Evolutionary conservation across 1,139 yeast genomes (phyloP).

Genomic region (Pichia sp.): DNA sequence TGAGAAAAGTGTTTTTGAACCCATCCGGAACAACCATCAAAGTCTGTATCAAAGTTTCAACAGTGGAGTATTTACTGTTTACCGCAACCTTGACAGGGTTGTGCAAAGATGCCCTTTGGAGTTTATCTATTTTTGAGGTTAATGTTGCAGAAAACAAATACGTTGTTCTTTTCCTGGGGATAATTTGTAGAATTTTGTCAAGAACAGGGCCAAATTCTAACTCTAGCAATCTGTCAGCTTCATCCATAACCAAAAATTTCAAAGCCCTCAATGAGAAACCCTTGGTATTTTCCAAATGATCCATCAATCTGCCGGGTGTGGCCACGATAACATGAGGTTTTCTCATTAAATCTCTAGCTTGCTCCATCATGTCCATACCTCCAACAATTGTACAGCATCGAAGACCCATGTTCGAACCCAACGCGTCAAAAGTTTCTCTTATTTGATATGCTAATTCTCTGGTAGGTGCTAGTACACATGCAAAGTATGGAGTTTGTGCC

Average conservation of each 20-base stretch:
- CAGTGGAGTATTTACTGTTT: slow-evolving; percentile 84
- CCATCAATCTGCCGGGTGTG: slow-evolving; percentile 94
- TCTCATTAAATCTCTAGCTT: slow-evolving; percentile 86
- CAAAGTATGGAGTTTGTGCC: slow-evolving; percentile 82
- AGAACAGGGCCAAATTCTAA: slow-evolving; percentile 96
- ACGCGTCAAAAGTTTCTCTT: slow-evolving; percentile 89
- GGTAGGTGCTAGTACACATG: slow-evolving; percentile 91
- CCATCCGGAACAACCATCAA: slow-evolving; percentile 92
- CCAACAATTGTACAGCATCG: slow-evolving; percentile 87
- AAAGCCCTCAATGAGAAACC: slow-evolving; percentile 81
- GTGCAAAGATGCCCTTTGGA: slow-evolving; percentile 85
- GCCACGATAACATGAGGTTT: slow-evolving; percentile 95
- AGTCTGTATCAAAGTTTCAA: slow-evolving; percentile 83
- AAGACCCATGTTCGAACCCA: slow-evolving; percentile 88
- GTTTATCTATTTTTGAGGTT: slow-evolving; percentile 89
- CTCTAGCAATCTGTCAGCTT: slow-evolving; percentile 92
- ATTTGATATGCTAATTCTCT: slow-evolving; percentile 96
- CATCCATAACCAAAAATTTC: slow-evolving; percentile 89
- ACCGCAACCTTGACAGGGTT: slow-evolving; percentile 93
- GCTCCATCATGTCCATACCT: slow-evolving; percentile 99
- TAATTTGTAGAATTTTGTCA: slow-evolving; percentile 76
- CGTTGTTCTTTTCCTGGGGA: slow-evolving; percentile 83
- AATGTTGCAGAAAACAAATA: slow-evolving; percentile 93
- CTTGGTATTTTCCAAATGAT: slow-evolving; percentile 90
- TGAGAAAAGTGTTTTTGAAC: slow-evolving; percentile 80